A percentile compares a stretch with the other conserved stretches of the same genome.
Conservation (phyloP, 495 filamentous ascomycete genomes). For the Neurospora sp. region DNA sequence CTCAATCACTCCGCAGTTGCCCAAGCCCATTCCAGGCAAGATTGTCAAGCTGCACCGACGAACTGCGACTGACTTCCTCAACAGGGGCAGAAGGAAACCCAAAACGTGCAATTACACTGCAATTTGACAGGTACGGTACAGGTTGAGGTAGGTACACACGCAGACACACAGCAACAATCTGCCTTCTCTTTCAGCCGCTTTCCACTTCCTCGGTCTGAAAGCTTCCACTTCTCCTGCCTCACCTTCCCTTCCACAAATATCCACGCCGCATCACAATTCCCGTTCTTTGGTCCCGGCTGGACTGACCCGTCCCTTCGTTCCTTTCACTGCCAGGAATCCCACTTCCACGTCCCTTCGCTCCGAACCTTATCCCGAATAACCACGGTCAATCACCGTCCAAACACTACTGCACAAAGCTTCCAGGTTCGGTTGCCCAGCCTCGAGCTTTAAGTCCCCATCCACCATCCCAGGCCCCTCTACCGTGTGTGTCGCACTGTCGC, state of each 20-base stretch:
- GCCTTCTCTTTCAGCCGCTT: neutral
- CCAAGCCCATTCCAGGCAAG: constrained; percentile 37
- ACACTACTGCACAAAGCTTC: neutral
- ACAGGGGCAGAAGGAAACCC: neutral
- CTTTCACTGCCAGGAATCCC: neutral
- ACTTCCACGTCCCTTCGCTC: neutral
- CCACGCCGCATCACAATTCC: neutral
- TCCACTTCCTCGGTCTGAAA: neutral
- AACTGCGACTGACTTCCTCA: neutral
- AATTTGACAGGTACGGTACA: neutral
- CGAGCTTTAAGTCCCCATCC: neutral
- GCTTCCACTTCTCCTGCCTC: neutral
- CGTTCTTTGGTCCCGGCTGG: neutral
- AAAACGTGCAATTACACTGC: neutral
- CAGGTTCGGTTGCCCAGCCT: neutral
- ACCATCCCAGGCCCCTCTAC: neutral
- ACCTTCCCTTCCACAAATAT: neutral
- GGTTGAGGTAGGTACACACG: neutral
- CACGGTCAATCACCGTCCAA: neutral
- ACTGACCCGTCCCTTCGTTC: neutral
- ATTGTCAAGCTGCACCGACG: constrained; percentile 24
- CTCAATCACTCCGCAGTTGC: constrained; percentile 49
- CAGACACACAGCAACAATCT: neutral
- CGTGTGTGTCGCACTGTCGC: neutral
- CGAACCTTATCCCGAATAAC: neutral